These are phyloP conservation scores for Mycena galopus DNA, from an alignment of 768 basidiomycete species.

Conservation along the genomic window DNA sequence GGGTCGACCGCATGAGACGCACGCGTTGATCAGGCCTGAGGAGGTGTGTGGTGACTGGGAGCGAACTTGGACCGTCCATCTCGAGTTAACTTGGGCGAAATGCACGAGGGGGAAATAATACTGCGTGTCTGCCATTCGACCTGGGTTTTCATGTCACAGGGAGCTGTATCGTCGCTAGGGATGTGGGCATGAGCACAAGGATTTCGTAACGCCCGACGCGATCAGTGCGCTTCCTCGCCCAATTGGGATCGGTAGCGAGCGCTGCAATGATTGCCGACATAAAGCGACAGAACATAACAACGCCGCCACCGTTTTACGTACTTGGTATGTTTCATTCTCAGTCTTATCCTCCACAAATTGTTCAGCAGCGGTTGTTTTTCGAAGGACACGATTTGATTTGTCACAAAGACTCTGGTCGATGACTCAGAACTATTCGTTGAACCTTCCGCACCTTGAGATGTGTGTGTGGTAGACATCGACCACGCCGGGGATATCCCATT, in stretches of 20 bases:
- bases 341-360: too few relatives aligned
- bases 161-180: background rate
- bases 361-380: too few relatives aligned
- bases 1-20: slow-evolving; percentile 53
- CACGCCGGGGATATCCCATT: too few relatives aligned
- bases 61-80: slow-evolving; percentile 2
- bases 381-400: too few relatives aligned
- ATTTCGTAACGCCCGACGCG: background rate
- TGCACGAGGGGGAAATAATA: background rate
- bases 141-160: background rate
- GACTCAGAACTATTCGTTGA: too few relatives aligned
- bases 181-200: background rate
- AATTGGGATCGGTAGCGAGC: too few relatives aligned
- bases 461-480: too few relatives aligned
- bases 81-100: background rate
- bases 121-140: background rate
- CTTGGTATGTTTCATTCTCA: too few relatives aligned
- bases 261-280: background rate
- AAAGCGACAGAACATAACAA: background rate
- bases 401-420: too few relatives aligned
- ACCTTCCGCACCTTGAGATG: too few relatives aligned
- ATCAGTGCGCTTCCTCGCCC: too few relatives aligned
- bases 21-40: slow-evolving; percentile 20
- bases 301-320: too few relatives aligned
- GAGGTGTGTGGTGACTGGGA: slow-evolving; percentile 14